A percentile compares a stretch with the other conserved stretches of the same genome.
Evolutionary conservation across 352 stramenopile genomes (phyloP).

Genomic region (Bremia lactucae): DNA sequence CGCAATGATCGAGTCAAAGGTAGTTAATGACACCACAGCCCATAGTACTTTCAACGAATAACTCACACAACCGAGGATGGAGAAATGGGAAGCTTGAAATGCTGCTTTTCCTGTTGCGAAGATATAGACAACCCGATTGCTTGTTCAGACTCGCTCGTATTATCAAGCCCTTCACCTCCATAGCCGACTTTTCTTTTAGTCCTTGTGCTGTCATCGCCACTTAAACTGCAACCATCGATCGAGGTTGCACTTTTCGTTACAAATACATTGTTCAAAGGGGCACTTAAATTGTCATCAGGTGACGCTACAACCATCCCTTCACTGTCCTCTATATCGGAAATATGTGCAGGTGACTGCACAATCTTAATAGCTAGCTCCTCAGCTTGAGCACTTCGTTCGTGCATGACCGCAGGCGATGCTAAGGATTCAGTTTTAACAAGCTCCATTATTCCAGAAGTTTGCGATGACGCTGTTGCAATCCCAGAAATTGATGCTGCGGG

Average conservation of each 20-base stretch:
- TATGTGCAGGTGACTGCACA: conserved; percentile 20
- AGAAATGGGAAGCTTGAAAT: conserved; percentile 31
- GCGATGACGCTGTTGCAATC: conserved; percentile 3
- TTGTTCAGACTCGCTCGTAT: conserved; percentile 7
- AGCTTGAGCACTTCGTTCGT: conserved; percentile 24
- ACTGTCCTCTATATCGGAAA: conserved; percentile 6
- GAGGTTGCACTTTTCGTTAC: conserved; percentile 15
- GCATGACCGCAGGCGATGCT: conserved; percentile 2
- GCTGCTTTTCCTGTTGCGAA: conserved; percentile 33
- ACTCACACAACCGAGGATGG: conserved; percentile 57
- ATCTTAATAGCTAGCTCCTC: conserved; percentile 31
- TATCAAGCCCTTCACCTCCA: conserved; percentile 13
- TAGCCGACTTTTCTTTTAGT: conserved; percentile 20
- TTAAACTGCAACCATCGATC: conserved; percentile 11
- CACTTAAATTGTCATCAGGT: conserved; percentile 29
- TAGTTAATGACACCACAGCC: too few relatives aligned
- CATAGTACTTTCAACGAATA: too few relatives aligned
- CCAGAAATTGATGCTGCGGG: conserved; percentile 7
- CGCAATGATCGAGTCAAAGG: too few relatives aligned
- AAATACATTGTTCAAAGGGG: conserved; percentile 43
- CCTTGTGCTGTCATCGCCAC: conserved; percentile 22
- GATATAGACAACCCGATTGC: conserved; percentile 19
- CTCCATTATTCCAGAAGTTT: conserved; percentile 11
- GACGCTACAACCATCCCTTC: conserved; percentile 16
- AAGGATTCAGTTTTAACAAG: conserved; percentile 9